Evolutionary conservation across 164 flowering plant genomes (phyloP), one percentile per base, ranked within the genome.

Genomic region (Vitis rupestris): DNA sequence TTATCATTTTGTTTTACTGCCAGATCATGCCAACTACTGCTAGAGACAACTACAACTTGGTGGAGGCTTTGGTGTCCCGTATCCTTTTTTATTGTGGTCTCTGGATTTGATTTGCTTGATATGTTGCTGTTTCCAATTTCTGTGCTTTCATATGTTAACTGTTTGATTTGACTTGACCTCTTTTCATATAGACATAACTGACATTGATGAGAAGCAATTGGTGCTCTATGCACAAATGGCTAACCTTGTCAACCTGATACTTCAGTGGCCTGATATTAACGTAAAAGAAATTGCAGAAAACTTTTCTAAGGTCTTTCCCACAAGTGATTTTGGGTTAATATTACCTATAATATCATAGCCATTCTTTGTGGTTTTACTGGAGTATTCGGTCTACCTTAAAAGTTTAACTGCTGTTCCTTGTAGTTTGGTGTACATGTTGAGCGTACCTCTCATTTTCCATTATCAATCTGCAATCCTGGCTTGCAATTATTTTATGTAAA

Each of bases 141-240:
- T 17, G 4, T 31, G 19, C 16, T 72, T 30, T 10, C 44, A 51
- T 14, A 8, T 7, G 13, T 57, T 63, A 44, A n/a, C 17, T 70
- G 80, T 78, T 79, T 74, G 69, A 50, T 53, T 75, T 81, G 54
- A 80, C 75, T 75, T 81, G 54, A 80, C 75, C 8, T 61, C 10
- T 23, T 70, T 72, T 69, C 29, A 10, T 44, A 52, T 72, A 95
- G 99, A 96, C 76, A 89, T 96, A 83, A 81, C 90, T 50, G 85
- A 86, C 37, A 72, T 93, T 63, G 87, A 85, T 61, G 97, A 96
- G 83, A 76, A 90, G 76, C 93, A 88, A 70, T 70, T 93, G 70
- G 76, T 96, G 69, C 66, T 93, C 49, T 96, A 91, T 79, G 98
- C 98, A 56, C 98, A 96, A 79, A 96, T 96, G 97, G 97, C 97